Evolutionary conservation across 345 rosid species (phyloP).

Genomic region (Draba incana): DNA sequence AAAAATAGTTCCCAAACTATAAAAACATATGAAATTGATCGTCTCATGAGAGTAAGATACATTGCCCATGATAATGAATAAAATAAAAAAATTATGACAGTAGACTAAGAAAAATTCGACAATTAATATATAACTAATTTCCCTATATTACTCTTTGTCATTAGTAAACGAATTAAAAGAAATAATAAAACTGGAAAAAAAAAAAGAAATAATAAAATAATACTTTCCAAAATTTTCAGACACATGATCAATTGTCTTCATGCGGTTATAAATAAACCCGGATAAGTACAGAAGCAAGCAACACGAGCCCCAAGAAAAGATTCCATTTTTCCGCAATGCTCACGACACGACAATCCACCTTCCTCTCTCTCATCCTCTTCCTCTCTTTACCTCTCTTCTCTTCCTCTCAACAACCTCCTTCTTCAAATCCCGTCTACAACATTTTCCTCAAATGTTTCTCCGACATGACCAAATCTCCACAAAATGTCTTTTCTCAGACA

Average conservation of each 20-base stretch:
- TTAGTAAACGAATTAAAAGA: too few relatives aligned
- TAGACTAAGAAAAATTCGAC: too few relatives aligned
- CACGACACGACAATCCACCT: conserved; percentile 11
- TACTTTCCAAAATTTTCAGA: too few relatives aligned
- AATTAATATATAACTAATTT: too few relatives aligned
- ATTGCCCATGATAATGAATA: too few relatives aligned
- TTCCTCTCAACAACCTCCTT: conserved; percentile 28
- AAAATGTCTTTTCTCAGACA: conserved; percentile 40
- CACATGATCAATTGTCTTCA: conserved; percentile 1
- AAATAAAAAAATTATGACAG: too few relatives aligned
- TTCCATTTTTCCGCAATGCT: conserved; percentile 17
- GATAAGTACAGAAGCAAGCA: conserved; percentile 1
- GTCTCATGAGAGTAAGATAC: too few relatives aligned
- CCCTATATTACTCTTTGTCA: too few relatives aligned
- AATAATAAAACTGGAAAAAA: too few relatives aligned
- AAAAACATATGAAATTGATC: too few relatives aligned
- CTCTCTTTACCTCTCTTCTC: conserved; percentile 25
- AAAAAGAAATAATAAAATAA: too few relatives aligned
- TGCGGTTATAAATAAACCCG: conserved; percentile 33
- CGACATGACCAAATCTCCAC: conserved; percentile 40
- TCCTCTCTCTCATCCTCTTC: conserved; percentile 9
- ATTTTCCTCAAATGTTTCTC: conserved; percentile 52
- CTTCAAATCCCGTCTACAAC: conserved; percentile 35
- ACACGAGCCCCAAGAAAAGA: conserved; percentile 27
- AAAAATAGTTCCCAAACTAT: too few relatives aligned